phyloP scores from a whole-genome alignment of 768 basidiomycete genomes.

The Boletus sp. region DNA sequence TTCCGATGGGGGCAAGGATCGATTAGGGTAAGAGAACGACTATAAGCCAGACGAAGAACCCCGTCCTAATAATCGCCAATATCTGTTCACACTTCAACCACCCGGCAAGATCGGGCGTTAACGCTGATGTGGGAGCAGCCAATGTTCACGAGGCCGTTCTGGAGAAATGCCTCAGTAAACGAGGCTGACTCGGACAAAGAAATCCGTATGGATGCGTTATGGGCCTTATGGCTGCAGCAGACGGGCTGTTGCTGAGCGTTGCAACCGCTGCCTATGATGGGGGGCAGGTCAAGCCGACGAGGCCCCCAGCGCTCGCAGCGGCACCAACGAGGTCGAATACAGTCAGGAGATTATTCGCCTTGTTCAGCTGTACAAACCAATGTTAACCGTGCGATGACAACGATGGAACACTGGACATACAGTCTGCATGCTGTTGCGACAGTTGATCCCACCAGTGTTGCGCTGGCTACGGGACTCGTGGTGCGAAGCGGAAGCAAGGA shows the following conservation, averaged over 20 bases:
- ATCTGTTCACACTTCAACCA: neutral
- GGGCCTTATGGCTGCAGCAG: slow-evolving; percentile 11
- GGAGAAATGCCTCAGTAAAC: neutral
- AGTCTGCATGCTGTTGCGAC: slow-evolving; percentile 10
- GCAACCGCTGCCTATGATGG: slow-evolving; percentile 6
- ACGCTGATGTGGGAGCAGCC: slow-evolving; percentile 4
- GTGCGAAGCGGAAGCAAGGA: slow-evolving; percentile 12
- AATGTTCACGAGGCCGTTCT: slow-evolving; percentile 4
- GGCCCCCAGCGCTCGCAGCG: neutral
- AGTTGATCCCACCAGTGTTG: slow-evolving; percentile 5
- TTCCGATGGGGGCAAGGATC: no score
- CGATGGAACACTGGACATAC: neutral
- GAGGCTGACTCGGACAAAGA: no score
- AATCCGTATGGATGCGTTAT: slow-evolving; percentile 4
- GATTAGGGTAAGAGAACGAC: neutral
- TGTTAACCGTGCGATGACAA: neutral
- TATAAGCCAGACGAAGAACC: neutral
- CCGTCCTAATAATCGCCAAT: neutral
- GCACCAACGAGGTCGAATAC: neutral
- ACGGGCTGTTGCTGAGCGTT: neutral
- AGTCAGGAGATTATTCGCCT: neutral
- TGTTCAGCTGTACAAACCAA: neutral
- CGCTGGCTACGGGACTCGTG: slow-evolving; percentile 12
- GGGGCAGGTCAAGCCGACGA: slow-evolving; percentile 10
- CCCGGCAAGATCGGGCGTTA: neutral